Base-by-base conservation (phyloP, 148 eudicot genomes). In the Rhododendron ovatum region DNA sequence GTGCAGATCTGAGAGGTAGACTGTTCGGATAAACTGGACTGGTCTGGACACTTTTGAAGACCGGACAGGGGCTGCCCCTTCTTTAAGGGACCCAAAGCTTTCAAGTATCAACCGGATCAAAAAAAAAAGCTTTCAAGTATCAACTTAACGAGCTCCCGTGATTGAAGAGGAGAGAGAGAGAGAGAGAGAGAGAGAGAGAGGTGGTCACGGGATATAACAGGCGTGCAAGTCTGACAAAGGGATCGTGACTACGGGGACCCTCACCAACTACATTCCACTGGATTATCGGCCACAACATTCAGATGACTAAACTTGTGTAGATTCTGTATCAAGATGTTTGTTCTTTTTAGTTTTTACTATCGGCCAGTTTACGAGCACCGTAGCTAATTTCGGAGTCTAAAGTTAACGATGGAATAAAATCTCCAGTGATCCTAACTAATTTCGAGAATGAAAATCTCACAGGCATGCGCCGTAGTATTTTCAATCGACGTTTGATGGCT, bases 151-250 rank as follows among this genome's bases (percentile, higher is more conserved):
- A 33, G 33, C 41, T 26, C 77, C 77, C 77, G 22, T 73, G 77
- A 73, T 0, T 12, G 7, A 6, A 73, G 37, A 73, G 39, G 39
- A 37, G 39, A 37, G 39, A 37, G 39, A 37, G 39, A 37, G 24
- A 26, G 33, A n/a, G 41, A 71, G 76, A 71, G 76, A 71, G 76
- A 71, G 76, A 71, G 76, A 71, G 76, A 30, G 76, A 71, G 76
- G 13, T 11, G 7, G 18, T 71, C 76, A 30, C 76, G 76, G 76
- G 76, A 14, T 30, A 71, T 30, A 13, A 28, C 76, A 71, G 39
- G 39, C 78, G 24, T 74, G 78, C 41, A 74, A 37, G 24, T 15
- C 45, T 1, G 76, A 30, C 74, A 67, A 15, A 74, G 45, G 78
- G 24, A 15, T 17, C 41, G 78, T 74, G 78, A 35, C 35, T 74